A percentile compares a stretch with the other conserved stretches of the same genome.
Evolutionary conservation across 192 early-diverging fungal species (phyloP).

Genomic region (Spinellus fusiger): DNA sequence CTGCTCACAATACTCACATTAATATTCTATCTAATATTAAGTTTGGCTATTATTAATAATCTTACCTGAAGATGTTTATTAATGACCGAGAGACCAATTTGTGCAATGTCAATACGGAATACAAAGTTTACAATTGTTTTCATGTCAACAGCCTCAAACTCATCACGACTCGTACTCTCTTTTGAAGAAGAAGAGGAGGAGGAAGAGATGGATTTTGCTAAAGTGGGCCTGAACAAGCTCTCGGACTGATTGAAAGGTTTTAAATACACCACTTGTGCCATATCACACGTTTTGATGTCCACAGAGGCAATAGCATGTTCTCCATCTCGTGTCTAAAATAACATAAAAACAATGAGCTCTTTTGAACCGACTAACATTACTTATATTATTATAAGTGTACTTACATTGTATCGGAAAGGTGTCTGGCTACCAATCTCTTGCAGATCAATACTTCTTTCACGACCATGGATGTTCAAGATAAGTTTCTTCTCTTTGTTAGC

Average conservation of each 20-base stretch:
- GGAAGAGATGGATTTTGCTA: neutral
- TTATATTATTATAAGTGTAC: neutral
- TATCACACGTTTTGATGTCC: constrained; percentile 67
- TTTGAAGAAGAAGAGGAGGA: constrained; percentile 1
- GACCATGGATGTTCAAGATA: constrained; percentile 68
- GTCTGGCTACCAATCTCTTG: constrained; percentile 85
- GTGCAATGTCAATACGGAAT: constrained; percentile 71
- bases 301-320: constrained; percentile 51
- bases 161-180: constrained; percentile 19
- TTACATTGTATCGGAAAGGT: constrained; percentile 76
- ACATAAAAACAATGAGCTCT: neutral
- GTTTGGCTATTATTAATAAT: neutral
- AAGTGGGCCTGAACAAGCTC: constrained; percentile 52
- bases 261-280: constrained; percentile 62
- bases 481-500: constrained; percentile 65
- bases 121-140: constrained; percentile 45
- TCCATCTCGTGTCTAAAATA: constrained; percentile 23
- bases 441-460: constrained; percentile 73
- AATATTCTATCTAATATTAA: neutral
- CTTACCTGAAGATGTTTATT: constrained; percentile 60
- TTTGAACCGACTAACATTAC: neutral
- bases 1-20: constrained; percentile 16
- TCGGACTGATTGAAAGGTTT: constrained; percentile 59
- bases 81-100: constrained; percentile 90
- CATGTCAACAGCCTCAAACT: constrained; percentile 49